Evolutionary conservation across 108 stramenopile genomes (phyloP).

Genomic region (Nitzschia putrida): DNA sequence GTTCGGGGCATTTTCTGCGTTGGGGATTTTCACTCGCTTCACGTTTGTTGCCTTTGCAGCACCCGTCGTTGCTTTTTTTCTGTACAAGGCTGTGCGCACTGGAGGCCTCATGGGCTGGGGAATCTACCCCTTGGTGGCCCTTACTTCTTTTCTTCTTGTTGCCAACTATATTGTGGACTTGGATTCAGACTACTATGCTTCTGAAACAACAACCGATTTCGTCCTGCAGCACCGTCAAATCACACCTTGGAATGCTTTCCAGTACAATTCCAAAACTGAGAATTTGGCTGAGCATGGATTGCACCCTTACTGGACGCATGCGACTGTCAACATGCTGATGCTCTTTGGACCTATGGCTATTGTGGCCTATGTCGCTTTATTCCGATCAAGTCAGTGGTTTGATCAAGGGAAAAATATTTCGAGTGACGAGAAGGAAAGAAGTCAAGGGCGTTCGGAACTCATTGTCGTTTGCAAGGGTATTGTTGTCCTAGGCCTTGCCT

Average conservation of each 20-base stretch:
- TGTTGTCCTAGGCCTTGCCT: conserved; percentile 50
- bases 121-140: not conserved
- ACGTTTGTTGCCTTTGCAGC: conserved; percentile 76
- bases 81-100: conserved; percentile 26
- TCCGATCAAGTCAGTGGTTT: not conserved
- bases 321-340: conserved; percentile 75
- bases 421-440: too few species aligned
- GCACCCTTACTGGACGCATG: conserved; percentile 76
- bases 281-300: conserved; percentile 77
- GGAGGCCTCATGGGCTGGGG: conserved; percentile 9
- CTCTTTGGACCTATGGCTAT: conserved; percentile 70
- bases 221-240: conserved; percentile 22
- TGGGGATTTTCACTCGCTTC: conserved; percentile 74
- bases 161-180: conserved; percentile 22
- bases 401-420: not conserved
- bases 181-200: conserved; percentile 52
- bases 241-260: conserved; percentile 75
- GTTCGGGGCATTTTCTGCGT: conserved; percentile 56
- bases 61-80: conserved; percentile 48
- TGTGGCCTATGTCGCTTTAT: conserved; percentile 29
- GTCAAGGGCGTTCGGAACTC: not conserved
- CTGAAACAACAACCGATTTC: not conserved
- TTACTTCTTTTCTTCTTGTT: conserved; percentile 10
- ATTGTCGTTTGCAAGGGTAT: conserved; percentile 32
- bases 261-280: conserved; percentile 64